Percentiles rank a stretch among this genome's conserved stretches.
Conservation (phyloP, 2,329 filamentous ascomycete genomes). For the Fusarium vanettenii region DNA sequence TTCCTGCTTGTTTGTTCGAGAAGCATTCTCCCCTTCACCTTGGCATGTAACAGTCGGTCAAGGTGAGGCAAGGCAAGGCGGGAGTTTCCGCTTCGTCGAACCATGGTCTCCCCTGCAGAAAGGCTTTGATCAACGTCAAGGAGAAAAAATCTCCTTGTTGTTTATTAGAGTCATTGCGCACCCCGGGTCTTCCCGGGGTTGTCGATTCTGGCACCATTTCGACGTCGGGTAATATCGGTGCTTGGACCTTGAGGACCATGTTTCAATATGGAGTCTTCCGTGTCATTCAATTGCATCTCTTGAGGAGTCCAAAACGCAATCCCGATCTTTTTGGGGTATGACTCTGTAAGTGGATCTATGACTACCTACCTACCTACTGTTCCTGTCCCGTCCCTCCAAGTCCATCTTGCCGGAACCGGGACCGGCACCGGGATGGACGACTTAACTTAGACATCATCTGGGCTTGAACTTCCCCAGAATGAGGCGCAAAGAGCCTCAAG, state of each 20-base stretch:
- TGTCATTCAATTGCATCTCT: not conserved
- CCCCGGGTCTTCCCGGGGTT: conserved; percentile 13
- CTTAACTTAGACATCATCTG: not conserved
- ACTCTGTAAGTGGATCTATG: not conserved
- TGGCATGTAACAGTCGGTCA: not conserved
- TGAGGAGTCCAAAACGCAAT: not conserved
- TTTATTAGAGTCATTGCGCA: not conserved
- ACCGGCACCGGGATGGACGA: not conserved
- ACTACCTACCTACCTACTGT: not conserved
- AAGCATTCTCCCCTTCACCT: not conserved
- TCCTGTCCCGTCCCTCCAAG: not conserved
- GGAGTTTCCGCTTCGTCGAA: not conserved
- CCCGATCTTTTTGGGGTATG: not conserved
- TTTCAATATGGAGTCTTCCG: not conserved
- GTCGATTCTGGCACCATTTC: not conserved
- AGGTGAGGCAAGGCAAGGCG: not conserved
- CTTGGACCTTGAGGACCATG: not conserved
- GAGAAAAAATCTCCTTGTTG: not conserved
- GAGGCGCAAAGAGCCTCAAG: conserved; percentile 25
- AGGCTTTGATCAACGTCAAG: not conserved
- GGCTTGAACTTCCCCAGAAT: conserved; percentile 36
- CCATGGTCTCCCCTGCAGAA: not conserved
- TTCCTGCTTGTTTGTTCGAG: not conserved
- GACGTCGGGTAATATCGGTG: conserved; percentile 22
- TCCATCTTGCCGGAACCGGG: not conserved